These are phyloP conservation scores for Celoporthe dispersa DNA, from an alignment of 2,329 filamentous ascomycete genomes.

Conservation along the genomic window DNA sequence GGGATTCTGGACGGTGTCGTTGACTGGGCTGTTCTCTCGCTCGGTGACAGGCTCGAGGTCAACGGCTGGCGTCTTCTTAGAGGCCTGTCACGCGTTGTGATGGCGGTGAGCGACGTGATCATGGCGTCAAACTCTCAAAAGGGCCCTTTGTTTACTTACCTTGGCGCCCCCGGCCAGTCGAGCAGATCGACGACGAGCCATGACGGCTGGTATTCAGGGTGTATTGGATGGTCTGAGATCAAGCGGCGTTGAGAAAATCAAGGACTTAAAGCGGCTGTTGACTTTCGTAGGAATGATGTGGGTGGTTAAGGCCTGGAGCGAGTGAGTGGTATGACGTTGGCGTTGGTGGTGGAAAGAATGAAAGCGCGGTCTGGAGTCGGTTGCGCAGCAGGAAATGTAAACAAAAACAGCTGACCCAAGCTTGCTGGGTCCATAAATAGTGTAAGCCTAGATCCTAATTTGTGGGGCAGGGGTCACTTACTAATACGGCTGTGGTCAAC, in stretches of 20 bases:
- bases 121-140: not conserved
- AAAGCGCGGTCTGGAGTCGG: conserved; percentile 18
- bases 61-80: conserved; percentile 29
- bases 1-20: conserved; percentile 36
- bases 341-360: conserved; percentile 8
- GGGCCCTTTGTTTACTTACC: conserved; percentile 29
- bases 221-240: not conserved
- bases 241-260: not conserved
- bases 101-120: conserved; percentile 25
- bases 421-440: not conserved
- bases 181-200: conserved; percentile 31
- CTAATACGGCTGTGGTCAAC: not conserved
- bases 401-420: conserved; percentile 26
- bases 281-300: not conserved
- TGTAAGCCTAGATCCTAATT: not conserved
- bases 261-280: not conserved
- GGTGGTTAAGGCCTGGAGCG: not conserved
- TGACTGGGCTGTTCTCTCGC: conserved; percentile 43
- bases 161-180: conserved; percentile 26
- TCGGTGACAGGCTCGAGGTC: conserved; percentile 51
- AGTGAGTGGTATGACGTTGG: conserved; percentile 23
- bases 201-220: conserved; percentile 12
- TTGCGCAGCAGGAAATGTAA: conserved; percentile 25
- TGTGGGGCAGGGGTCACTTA: not conserved
- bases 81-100: conserved; percentile 28